phyloP scores from a whole-genome alignment of 169 alveolate genomes.

The Plasmodium adleri region DNA sequence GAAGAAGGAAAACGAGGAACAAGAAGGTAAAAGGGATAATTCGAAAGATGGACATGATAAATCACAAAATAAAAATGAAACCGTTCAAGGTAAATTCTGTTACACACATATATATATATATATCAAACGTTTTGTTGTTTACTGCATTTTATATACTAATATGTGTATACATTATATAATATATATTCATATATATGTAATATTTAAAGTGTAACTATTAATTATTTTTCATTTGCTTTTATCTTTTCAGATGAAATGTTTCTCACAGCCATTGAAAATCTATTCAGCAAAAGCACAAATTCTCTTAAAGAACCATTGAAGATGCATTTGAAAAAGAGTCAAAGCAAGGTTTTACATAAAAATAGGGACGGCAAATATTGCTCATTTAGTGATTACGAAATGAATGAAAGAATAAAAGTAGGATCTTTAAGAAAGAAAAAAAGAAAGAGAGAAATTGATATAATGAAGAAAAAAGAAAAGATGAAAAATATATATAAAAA shows the following conservation, averaged over 20 bases:
- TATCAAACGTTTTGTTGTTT: neutral
- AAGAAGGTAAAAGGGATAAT: too few relatives aligned
- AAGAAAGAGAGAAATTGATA: neutral
- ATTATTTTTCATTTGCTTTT: neutral
- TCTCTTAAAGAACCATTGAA: constrained; percentile 7
- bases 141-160: neutral
- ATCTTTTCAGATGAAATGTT: constrained; percentile 34
- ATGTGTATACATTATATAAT: neutral
- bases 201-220: neutral
- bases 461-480: neutral
- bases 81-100: neutral
- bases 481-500: constrained; percentile 2
- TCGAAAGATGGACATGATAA: neutral
- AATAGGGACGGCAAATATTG: neutral
- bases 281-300: constrained; percentile 20
- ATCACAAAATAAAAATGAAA: neutral
- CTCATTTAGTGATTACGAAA: constrained; percentile 60
- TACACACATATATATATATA: neutral
- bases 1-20: constrained; percentile 10
- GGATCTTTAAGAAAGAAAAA: constrained; percentile 8
- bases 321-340: neutral
- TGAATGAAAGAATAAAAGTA: constrained; percentile 59
- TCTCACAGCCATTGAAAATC: constrained; percentile 37
- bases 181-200: neutral
- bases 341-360: constrained; percentile 7